Conservation (phyloP, 768 basidiomycete genomes). For the Calocera viscosa region DNA sequence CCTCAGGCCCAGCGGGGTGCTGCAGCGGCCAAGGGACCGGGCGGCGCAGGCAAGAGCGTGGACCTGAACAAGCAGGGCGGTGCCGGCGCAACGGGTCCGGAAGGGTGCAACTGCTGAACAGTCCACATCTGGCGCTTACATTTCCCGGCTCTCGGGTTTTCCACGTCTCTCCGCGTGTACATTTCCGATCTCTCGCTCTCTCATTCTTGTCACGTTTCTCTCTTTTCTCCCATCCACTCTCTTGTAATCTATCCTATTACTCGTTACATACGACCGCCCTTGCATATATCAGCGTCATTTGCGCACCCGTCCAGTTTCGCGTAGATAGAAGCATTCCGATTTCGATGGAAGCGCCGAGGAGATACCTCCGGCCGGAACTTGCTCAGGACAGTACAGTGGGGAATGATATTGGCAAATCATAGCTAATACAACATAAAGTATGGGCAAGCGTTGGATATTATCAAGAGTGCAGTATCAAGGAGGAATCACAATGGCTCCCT, state of each 20-base stretch:
- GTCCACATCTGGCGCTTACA: not conserved
- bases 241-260: constrained; percentile 4
- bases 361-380: not conserved
- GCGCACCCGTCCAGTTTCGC: not conserved
- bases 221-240: not conserved
- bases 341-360: not conserved
- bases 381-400: not conserved
- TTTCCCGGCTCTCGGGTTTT: not conserved
- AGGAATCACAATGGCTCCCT: not conserved
- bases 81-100: constrained; percentile 35
- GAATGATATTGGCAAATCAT: not conserved
- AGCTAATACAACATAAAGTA: not conserved
- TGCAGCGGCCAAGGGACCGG: constrained; percentile 34
- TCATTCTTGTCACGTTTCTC: not conserved
- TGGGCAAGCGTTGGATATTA: not conserved
- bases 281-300: constrained; percentile 3
- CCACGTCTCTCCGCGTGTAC: not conserved
- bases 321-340: not conserved
- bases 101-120: constrained; percentile 59
- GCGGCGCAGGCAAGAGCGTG: constrained; percentile 46
- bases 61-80: constrained; percentile 62
- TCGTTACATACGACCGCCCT: not conserved
- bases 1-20: not conserved
- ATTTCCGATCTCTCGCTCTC: not conserved
- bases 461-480: too few relatives aligned